Conservation (phyloP, 495 filamentous ascomycete species). For the Hyaloscypha bicolor region DNA sequence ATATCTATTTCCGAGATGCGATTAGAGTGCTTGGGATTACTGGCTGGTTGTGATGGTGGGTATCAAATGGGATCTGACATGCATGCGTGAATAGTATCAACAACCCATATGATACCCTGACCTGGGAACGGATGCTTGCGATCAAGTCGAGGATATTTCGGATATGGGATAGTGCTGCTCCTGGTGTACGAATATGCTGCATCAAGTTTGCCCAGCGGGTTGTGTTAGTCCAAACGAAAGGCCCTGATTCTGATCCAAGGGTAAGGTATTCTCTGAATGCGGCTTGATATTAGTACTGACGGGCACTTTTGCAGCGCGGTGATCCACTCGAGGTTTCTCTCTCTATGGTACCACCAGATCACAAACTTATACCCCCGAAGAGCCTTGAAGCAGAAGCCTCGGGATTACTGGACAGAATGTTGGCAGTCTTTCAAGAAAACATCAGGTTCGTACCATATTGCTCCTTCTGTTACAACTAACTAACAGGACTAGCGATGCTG, state of each 20-base stretch:
- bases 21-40: background rate
- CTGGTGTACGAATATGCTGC: slow-evolving; percentile 84
- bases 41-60: background rate
- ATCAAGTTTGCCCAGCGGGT: slow-evolving; percentile 96
- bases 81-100: slow-evolving; percentile 63
- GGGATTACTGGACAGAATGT: slow-evolving; percentile 84
- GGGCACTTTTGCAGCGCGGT: slow-evolving; percentile 56
- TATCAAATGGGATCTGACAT: slow-evolving; percentile 27
- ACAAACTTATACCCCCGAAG: slow-evolving; percentile 72
- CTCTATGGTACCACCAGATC: slow-evolving; percentile 79
- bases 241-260: slow-evolving; percentile 79
- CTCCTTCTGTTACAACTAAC: slow-evolving; percentile 3
- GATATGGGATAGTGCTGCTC: slow-evolving; percentile 81
- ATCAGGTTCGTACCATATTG: slow-evolving; percentile 57
- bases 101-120: slow-evolving; percentile 73
- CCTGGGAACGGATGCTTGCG: slow-evolving; percentile 84
- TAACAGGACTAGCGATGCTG: slow-evolving; percentile 65
- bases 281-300: slow-evolving; percentile 13
- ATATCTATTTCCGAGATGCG: background rate
- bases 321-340: slow-evolving; percentile 88
- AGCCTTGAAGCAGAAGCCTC: slow-evolving; percentile 89
- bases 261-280: slow-evolving; percentile 50
- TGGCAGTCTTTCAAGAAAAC: slow-evolving; percentile 86
- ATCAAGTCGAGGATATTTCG: slow-evolving; percentile 88
- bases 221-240: slow-evolving; percentile 87